Base-by-base conservation (phyloP, 192 early-diverging fungal species). In the Radiomyces spectabilis region DNA sequence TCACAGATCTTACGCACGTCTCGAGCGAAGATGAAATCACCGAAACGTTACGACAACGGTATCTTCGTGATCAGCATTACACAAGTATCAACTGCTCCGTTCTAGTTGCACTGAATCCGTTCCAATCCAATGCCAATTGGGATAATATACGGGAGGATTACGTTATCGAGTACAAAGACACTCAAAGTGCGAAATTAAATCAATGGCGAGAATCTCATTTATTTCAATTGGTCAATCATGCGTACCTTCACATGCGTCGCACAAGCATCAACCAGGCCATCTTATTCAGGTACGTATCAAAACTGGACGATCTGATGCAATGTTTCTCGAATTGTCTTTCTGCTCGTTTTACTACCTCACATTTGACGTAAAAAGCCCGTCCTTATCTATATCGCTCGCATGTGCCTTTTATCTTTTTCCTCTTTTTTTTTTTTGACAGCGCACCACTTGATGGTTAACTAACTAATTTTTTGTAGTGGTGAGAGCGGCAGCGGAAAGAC, bases 401-500 rank as follows among this genome's bases (percentile, higher is more conserved):
- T 48, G n/a, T n/a, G n/a, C n/a, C n/a, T 48, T 48, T 21, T 48
- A 29, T 48, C 24, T 48, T 48, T n/a, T 13, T 31, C 44, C 25
- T 29, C 56, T 41, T 50, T 26, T 22, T 50, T 24, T 33, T 50
- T 40, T 49, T 58, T 25, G 9, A 24, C 30, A 35, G 21, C 13
- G 40, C 32, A 34, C 21, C 18, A 31, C 19, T 10, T 26, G 16
- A 37, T 18, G n/a, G 25, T 18, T 30, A n/a, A 16, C 15, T 37
- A 12, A 39, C n/a, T 42, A 26, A 27, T 56, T 35, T 30, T 54
- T 54, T 68, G 35, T 55, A 87, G 85, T 81, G 95, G 95, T 32
- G 89, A 93, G 57, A 78, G 83, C 16, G 92, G 84, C 22, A 84
- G 86, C 9, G 95, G 95, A 31, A 97, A 95, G 73, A 83, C 89